Percentiles rank a stretch among this genome's conserved stretches.
phyloP scores from a whole-genome alignment of 305 asterid species.

The Fraxinus floribunda region DNA sequence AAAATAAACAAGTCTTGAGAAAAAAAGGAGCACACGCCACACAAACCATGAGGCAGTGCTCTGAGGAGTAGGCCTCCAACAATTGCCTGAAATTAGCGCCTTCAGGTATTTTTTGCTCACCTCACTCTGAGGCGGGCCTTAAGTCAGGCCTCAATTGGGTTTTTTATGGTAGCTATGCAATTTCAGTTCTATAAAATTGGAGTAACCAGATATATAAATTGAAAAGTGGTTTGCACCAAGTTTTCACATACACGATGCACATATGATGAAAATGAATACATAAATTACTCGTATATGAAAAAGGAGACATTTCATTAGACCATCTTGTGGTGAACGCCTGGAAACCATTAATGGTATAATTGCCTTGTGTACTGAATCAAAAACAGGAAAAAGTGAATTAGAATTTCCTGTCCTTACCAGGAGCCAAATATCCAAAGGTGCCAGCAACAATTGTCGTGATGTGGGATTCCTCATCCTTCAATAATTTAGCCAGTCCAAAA shows the following conservation, averaged over 20 bases:
- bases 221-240: not conserved
- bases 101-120: not conserved
- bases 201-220: not conserved
- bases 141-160: not conserved
- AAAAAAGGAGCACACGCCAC: not conserved
- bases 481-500: constrained; percentile 89
- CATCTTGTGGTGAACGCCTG: not conserved
- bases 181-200: not conserved
- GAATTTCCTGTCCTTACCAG: constrained; percentile 49
- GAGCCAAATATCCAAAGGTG: constrained; percentile 94
- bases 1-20: not conserved
- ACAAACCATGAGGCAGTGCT: not conserved
- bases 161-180: not conserved
- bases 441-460: constrained; percentile 98
- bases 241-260: not conserved
- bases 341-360: not conserved
- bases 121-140: not conserved
- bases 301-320: not conserved
- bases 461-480: constrained; percentile 95
- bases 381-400: not conserved
- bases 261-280: not conserved
- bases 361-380: not conserved
- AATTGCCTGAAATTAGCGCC: not conserved
- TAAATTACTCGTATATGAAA: not conserved
- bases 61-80: not conserved